Percentiles rank a stretch among this genome's conserved stretches.
phyloP scores from a whole-genome alignment of 352 stramenopile genomes.

The Pythium plurisporium region DNA sequence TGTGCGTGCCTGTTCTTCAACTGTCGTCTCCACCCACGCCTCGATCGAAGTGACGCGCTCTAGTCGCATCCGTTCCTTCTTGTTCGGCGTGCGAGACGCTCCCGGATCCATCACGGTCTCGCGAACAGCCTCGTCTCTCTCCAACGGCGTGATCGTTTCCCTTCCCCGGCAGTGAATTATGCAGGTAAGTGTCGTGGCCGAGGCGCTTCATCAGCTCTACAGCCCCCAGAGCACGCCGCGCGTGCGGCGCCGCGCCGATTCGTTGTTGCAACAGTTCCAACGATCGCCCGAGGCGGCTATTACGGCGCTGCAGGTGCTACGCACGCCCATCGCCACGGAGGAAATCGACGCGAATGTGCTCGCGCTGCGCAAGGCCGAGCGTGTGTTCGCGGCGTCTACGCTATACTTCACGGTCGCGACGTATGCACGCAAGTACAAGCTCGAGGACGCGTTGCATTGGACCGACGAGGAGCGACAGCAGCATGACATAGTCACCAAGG shows the following conservation, averaged over 20 bases:
- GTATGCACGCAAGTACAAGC: constrained; percentile 70
- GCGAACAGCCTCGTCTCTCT: background rate
- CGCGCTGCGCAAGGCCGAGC: constrained; percentile 41
- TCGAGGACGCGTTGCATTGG: constrained; percentile 52
- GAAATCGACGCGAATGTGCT: constrained; percentile 8
- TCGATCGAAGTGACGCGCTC: no score
- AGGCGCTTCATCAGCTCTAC: constrained; percentile 72
- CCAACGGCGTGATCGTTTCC: constrained; percentile 5
- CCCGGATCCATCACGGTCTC: background rate
- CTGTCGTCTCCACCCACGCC: background rate
- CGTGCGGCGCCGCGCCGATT: constrained; percentile 67
- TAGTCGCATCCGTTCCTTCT: background rate
- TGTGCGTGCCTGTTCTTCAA: background rate
- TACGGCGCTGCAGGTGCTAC: constrained; percentile 51
- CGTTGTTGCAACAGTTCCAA: constrained; percentile 70
- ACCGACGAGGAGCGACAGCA: constrained; percentile 42
- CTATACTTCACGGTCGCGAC: constrained; percentile 64
- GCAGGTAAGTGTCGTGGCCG: constrained; percentile 44
- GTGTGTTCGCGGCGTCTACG: constrained; percentile 64
- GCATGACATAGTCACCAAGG: constrained; percentile 50
- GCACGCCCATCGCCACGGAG: constrained; percentile 33
- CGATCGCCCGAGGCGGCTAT: constrained; percentile 58
- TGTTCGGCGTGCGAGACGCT: no score
- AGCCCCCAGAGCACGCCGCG: constrained; percentile 59
- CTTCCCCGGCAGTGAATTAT: constrained; percentile 21